A percentile compares a stretch with the other conserved stretches of the same genome.
Conservation (phyloP, 257 asterid species). For the Ligustrum vulgare region DNA sequence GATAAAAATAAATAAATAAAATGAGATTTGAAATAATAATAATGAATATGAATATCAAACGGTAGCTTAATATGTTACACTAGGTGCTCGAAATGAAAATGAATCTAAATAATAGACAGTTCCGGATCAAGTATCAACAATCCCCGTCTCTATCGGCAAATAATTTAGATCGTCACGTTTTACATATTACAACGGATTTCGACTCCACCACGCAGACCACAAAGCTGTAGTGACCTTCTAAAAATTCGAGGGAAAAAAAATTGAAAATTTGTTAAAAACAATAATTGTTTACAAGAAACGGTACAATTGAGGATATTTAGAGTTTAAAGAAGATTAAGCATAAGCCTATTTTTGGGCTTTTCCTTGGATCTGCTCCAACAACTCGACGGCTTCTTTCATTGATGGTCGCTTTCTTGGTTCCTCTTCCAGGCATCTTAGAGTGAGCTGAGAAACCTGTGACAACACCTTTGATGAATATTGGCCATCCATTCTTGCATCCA, state of each 20-base stretch:
- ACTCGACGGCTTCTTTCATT: constrained; percentile 45
- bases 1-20: too few relatives aligned
- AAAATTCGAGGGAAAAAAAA: background rate
- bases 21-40: too few relatives aligned
- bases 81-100: background rate
- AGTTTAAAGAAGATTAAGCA: constrained; percentile 15
- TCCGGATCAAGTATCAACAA: background rate
- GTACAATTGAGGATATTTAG: background rate
- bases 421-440: constrained; percentile 44
- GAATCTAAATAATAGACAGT: background rate
- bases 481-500: constrained; percentile 49
- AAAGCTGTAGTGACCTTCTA: background rate
- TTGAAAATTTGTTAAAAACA: background rate
- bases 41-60: too few relatives aligned
- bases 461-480: constrained; percentile 49
- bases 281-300: background rate
- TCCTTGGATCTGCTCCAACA: constrained; percentile 47
- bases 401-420: constrained; percentile 52
- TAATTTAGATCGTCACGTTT: background rate
- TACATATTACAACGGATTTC: background rate
- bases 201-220: background rate
- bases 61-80: background rate
- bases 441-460: constrained; percentile 39
- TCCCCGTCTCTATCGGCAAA: too few relatives aligned
- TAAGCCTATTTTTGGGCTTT: constrained; percentile 32